Evolutionary conservation across 306 rosid genomes (phyloP).

Genomic region (Cucurbita ficifolia): DNA sequence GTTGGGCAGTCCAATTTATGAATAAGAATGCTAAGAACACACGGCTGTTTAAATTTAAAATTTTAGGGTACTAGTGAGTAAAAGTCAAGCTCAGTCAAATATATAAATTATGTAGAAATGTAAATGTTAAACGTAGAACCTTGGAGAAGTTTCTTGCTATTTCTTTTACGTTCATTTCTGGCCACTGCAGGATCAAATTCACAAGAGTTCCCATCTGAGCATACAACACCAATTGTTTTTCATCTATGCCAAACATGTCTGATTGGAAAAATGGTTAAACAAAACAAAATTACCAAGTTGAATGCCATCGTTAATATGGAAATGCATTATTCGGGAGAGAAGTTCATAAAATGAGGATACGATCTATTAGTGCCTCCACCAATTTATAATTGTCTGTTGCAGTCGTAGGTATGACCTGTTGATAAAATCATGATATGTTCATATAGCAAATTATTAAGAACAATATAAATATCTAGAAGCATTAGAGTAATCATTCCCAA

Average conservation of each 20-base stretch:
- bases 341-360: constrained; percentile 40
- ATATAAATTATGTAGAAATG: background rate
- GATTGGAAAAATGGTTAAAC: constrained; percentile 17
- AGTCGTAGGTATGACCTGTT: constrained; percentile 46
- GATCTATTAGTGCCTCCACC: constrained; percentile 74
- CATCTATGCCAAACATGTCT: constrained; percentile 64
- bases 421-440: constrained; percentile 1
- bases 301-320: background rate
- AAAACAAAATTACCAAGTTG: constrained; percentile 17
- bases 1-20: background rate
- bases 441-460: background rate
- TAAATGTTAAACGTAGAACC: constrained; percentile 23
- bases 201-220: constrained; percentile 97
- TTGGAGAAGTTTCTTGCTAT: constrained; percentile 67
- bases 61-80: background rate
- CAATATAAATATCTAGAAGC: background rate
- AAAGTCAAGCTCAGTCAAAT: background rate
- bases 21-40: background rate
- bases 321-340: background rate
- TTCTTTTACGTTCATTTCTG: constrained; percentile 59
- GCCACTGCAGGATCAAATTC: constrained; percentile 51
- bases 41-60: background rate
- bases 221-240: constrained; percentile 62
- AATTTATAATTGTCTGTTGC: constrained; percentile 57
- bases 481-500: background rate